Evolutionary conservation across 257 asterid genomes (phyloP), one percentile per base, ranked within the genome.

Genomic region (Dorcoceras hygrometricum): DNA sequence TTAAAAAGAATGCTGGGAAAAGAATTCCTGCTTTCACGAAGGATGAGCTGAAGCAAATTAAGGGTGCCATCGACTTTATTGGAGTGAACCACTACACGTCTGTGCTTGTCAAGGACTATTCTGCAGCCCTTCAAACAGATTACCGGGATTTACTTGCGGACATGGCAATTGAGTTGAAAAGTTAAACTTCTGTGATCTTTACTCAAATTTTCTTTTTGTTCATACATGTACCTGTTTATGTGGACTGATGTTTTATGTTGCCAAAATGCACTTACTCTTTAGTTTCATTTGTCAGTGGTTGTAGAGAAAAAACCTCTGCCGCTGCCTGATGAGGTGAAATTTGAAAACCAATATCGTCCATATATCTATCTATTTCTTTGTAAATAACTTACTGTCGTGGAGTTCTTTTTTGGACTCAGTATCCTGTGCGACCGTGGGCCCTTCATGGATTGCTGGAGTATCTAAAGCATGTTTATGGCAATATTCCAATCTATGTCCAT

Each of bases 11-110:
- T 23, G 93, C 73, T 20, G 74, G 79, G 51, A 4, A 75, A 54
- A 82, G 86, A 65, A 68, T 88, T 36, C 93, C 95, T 20, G 74
- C 58, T 67, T 66, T 88, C 64, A 81, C 84, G 8, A 28, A 64
- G 29, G 25, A 59, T 3, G 87, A 88, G 66, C 76, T 80, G 2
- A 71, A 80, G 67, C 83, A 76, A 62, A 67, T 85, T 5, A 83
- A 83, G 78, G 90, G 93, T 57, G 80, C 93, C 18, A 22, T 67
- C 53, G 95, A 88, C 71, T 88, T 86, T 63, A 68, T 86, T 19
- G 95, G 90, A 32, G 36, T 85, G 65, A 88, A 86, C 79, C 81
- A 78, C 76, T 83, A 85, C 26, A 2, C 8, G 0, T 70, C 82
- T 8, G 1, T 60, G 5, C 70, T 23, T 22, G 43, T 83, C 43